Percentiles rank a stretch among this genome's conserved stretches.
Evolutionary conservation across 257 asterid genomes (phyloP).

Genomic region (Nicotiana obtusifolia): DNA sequence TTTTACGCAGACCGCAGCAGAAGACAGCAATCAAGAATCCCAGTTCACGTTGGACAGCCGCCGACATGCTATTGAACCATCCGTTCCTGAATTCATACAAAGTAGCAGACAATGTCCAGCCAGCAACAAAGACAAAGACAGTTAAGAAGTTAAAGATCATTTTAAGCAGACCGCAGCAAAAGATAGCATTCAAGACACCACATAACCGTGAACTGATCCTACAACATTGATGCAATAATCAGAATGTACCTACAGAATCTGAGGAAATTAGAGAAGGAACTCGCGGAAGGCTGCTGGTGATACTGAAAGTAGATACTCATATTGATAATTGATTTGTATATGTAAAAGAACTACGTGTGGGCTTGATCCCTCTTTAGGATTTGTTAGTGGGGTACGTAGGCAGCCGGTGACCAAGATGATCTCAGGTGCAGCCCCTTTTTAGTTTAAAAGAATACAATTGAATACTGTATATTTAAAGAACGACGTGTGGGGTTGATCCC

Average conservation of each 20-base stretch:
- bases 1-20: neutral
- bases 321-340: neutral
- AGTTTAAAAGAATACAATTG: too few species aligned
- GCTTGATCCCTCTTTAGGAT: too few species aligned
- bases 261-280: neutral
- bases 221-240: neutral
- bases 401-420: too few species aligned
- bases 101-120: neutral
- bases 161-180: neutral
- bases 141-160: neutral
- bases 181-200: neutral
- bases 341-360: too few species aligned
- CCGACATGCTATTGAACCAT: neutral
- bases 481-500: too few species aligned
- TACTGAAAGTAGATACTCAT: neutral
- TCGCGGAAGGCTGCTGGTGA: neutral
- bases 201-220: neutral
- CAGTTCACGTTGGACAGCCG: neutral
- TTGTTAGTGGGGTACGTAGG: too few species aligned
- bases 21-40: neutral
- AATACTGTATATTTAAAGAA: too few species aligned
- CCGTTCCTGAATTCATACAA: constrained; percentile 5
- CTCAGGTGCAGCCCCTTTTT: too few species aligned
- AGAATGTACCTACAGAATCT: neutral
- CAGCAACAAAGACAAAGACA: neutral